Evolutionary conservation across 257 asterid genomes (phyloP).

Genomic region (Mitragyna speciosa): DNA sequence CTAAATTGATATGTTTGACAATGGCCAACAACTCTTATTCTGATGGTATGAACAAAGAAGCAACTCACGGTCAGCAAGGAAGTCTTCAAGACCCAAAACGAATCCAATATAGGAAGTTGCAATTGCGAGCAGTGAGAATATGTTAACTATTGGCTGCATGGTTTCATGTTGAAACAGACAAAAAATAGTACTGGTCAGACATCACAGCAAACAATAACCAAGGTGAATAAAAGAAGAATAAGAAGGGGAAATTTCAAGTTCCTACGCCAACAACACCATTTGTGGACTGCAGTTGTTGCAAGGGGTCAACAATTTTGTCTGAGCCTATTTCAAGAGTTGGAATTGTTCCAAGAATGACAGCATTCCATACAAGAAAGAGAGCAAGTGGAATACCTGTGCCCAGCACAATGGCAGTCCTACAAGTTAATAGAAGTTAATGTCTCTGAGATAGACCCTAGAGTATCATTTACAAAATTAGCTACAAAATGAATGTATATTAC

Average conservation of each 20-base stretch:
- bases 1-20: neutral
- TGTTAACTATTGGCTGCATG: slow-evolving; percentile 83
- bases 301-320: slow-evolving; percentile 51
- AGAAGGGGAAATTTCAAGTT: slow-evolving; percentile 1
- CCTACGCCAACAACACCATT: slow-evolving; percentile 82
- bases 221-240: neutral
- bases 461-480: neutral
- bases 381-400: slow-evolving; percentile 88
- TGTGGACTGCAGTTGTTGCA: slow-evolving; percentile 61
- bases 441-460: neutral
- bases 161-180: neutral
- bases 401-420: slow-evolving; percentile 75
- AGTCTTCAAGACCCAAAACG: slow-evolving; percentile 79
- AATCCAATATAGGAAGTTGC: slow-evolving; percentile 83
- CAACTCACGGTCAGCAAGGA: slow-evolving; percentile 81
- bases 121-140: slow-evolving; percentile 77
- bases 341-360: slow-evolving; percentile 82
- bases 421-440: slow-evolving; percentile 26
- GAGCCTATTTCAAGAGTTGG: slow-evolving; percentile 43
- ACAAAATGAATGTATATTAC: neutral
- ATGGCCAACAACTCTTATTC: neutral
- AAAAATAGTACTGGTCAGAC: slow-evolving; percentile 1
- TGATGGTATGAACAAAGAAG: neutral
- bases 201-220: neutral
- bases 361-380: slow-evolving; percentile 87